Base-by-base conservation (phyloP, 2,329 filamentous ascomycete species). In the Chaetothyriales sp. region DNA sequence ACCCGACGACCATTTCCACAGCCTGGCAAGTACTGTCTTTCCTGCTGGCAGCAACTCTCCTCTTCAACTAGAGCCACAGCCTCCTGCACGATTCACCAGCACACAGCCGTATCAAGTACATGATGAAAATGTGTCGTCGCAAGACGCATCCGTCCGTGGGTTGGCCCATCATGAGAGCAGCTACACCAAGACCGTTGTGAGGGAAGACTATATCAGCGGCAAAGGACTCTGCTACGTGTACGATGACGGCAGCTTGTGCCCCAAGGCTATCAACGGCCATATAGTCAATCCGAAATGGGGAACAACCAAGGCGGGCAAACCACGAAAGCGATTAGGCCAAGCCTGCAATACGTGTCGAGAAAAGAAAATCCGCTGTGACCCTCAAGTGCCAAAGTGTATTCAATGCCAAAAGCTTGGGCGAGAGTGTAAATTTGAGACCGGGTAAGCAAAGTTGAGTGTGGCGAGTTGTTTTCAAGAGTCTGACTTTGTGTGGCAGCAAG, bases 361-460 rank as follows among this genome's bases (percentile, higher is more conserved):
- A 70, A 95, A 95, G 80, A 95, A 95, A 75, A 94, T 95, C 71
- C 95, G 94, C 68, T 95, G 89, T 64, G 88, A 95, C 58, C 89
- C 89, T 1, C 88, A 89, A 61, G 84, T 81, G 58, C 86, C 86
- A 43, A 88, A 87, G 60, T 95, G 89, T 62, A 79, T 89, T 50
- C 89, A 95, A 69, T 95, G 89, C 66, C 85, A 92, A 65, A 95
- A 94, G 70, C 90, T 90, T 64, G 87, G 89, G 51, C 78, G 87
- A 47, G 75, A 84, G 18, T 95, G 89, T 77, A 83, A 83, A 68
- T 89, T 88, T 64, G 86, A 87, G 69, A 86, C 85, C 69, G 86
- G 86, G 85, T 90, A 52, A 56, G 54, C 50, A 15, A 44, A 44
- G n/a, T n/a, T n/a, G n/a, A n/a, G 44, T 18, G 8, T 20, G 2